Percentiles rank a stretch among this genome's conserved stretches.
phyloP scores from a whole-genome alignment of 495 filamentous ascomycete species.

The Podospora conica region DNA sequence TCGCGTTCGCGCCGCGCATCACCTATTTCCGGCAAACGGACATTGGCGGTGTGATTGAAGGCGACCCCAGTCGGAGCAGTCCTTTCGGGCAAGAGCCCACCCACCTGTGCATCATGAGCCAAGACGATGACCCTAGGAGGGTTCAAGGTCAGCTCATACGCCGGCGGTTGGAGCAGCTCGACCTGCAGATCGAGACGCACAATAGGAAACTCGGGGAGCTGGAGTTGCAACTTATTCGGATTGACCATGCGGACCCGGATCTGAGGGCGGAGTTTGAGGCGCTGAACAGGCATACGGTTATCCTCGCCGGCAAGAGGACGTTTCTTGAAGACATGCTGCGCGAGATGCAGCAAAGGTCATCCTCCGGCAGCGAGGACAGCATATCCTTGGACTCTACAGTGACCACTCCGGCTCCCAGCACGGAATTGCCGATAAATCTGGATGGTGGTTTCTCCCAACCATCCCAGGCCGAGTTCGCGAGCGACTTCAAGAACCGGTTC shows the following conservation, averaged over 20 bases:
- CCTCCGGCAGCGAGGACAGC: constrained; percentile 17
- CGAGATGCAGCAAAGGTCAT: constrained; percentile 44
- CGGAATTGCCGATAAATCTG: not conserved
- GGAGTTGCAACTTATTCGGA: constrained; percentile 53
- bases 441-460: constrained; percentile 39
- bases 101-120: constrained; percentile 91
- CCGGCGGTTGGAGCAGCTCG: constrained; percentile 68
- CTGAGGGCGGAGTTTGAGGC: constrained; percentile 57
- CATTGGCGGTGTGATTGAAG: constrained; percentile 61
- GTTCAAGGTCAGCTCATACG: constrained; percentile 84
- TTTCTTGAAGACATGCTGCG: constrained; percentile 72
- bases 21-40: constrained; percentile 99
- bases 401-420: constrained; percentile 18
- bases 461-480: constrained; percentile 63
- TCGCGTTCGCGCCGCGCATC: constrained; percentile 87
- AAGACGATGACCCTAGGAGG: constrained; percentile 82
- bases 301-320: constrained; percentile 63
- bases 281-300: constrained; percentile 62
- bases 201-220: constrained; percentile 58
- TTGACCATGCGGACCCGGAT: constrained; percentile 46
- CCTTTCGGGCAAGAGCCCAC: constrained; percentile 87
- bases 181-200: constrained; percentile 69
- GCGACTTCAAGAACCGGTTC: constrained; percentile 97
- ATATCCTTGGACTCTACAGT: not conserved
- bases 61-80: constrained; percentile 67